These are phyloP conservation scores for Penicillium sp. DNA, from an alignment of 2,329 filamentous ascomycete genomes.

Conservation along the genomic window DNA sequence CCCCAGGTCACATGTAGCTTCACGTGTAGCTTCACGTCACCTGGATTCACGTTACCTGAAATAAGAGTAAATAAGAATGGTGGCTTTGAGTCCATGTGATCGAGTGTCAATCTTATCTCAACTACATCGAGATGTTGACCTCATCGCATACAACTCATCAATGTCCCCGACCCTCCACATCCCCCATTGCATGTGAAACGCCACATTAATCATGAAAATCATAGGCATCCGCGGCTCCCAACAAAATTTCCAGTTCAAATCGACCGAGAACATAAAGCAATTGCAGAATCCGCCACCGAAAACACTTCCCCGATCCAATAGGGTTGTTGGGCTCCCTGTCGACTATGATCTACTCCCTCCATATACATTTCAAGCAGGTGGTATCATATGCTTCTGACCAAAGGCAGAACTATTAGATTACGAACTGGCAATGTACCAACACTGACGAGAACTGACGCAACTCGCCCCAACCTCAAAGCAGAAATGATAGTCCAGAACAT, in stretches of 20 bases:
- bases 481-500: background rate
- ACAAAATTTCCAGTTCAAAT: background rate
- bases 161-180: background rate
- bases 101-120: conserved; percentile 11
- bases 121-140: conserved; percentile 4
- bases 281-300: background rate
- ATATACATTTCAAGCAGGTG: background rate
- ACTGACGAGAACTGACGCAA: background rate
- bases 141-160: background rate
- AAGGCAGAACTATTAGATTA: background rate
- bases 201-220: background rate
- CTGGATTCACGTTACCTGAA: conserved; percentile 1
- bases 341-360: background rate
- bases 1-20: conserved; percentile 11
- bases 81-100: conserved; percentile 17
- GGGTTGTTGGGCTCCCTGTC: background rate
- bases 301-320: background rate
- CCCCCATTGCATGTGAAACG: conserved; percentile 2
- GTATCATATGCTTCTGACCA: background rate
- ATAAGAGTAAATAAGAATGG: conserved; percentile 6
- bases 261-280: background rate
- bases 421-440: background rate
- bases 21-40: conserved; percentile 11
- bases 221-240: background rate
- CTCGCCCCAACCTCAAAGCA: background rate